Evolutionary conservation across 1,139 yeast species (phyloP).

Genomic region (Pichia sp.): DNA sequence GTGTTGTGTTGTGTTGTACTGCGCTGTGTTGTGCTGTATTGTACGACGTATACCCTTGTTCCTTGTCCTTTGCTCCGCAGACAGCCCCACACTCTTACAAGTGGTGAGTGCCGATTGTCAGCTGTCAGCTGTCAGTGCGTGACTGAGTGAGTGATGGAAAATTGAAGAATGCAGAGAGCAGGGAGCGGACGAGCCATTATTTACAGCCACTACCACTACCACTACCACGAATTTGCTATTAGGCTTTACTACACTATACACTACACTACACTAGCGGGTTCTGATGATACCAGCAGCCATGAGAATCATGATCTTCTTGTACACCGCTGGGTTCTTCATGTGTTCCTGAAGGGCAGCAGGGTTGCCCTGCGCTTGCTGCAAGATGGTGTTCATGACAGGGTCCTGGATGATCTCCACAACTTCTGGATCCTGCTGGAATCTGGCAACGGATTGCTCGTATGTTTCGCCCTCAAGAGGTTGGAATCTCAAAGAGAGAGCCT

Average conservation of each 20-base stretch:
- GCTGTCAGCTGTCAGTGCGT: no score
- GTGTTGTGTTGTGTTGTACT: slow-evolving; percentile 5
- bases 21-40: no score
- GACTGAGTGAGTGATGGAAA: no score
- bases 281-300: slow-evolving; percentile 97
- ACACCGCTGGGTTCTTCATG: slow-evolving; percentile 93
- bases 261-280: slow-evolving; percentile 49
- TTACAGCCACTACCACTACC: no score
- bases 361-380: slow-evolving; percentile 89
- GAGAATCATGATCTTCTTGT: slow-evolving; percentile 80
- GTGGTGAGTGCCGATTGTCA: no score
- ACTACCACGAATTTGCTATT: no score
- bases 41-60: no score
- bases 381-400: slow-evolving; percentile 94
- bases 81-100: no score
- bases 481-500: slow-evolving; percentile 77
- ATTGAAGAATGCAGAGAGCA: no score
- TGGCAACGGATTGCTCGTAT: slow-evolving; percentile 88
- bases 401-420: slow-evolving; percentile 85
- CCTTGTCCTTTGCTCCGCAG: no score
- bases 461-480: slow-evolving; percentile 80
- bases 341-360: slow-evolving; percentile 98
- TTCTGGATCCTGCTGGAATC: slow-evolving; percentile 92
- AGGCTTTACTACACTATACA: no score
- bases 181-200: no score